These are phyloP conservation scores for Ajuga chamaepitys DNA, from an alignment of 257 asterid genomes.

Conservation along the genomic window DNA sequence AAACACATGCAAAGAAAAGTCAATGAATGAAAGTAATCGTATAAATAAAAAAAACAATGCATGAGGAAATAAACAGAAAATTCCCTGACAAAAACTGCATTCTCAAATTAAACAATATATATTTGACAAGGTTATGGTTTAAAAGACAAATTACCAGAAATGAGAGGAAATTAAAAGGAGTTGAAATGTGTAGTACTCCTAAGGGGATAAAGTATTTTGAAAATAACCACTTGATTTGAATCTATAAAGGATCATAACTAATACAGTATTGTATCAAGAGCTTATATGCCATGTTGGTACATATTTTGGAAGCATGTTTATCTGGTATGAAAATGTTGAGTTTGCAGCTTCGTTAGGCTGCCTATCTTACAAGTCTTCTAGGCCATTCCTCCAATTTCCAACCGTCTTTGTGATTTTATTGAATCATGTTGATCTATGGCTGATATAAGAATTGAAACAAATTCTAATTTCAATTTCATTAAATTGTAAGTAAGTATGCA, in stretches of 20 bases:
- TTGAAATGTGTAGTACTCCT: not conserved
- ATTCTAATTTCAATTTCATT: not conserved
- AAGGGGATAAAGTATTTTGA: not conserved
- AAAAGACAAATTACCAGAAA: not conserved
- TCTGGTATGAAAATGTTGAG: not conserved
- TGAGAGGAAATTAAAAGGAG: not conserved
- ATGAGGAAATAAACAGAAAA: not conserved
- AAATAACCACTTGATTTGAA: not conserved
- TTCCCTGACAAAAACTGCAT: not conserved
- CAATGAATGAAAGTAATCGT: not conserved
- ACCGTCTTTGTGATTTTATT: not conserved
- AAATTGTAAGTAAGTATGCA: not conserved
- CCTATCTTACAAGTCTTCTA: not conserved
- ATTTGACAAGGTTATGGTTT: not conserved
- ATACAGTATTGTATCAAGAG: not conserved
- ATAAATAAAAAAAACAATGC: not conserved
- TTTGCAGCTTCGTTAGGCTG: not conserved
- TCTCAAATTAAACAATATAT: not conserved
- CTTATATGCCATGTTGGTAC: not conserved
- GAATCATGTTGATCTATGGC: not conserved
- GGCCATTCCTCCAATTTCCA: not conserved
- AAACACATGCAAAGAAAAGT: not conserved
- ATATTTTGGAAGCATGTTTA: not conserved
- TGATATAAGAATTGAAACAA: not conserved
- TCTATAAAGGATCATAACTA: not conserved